These are phyloP conservation scores for Kazachstania sp. DNA, from an alignment of 1,139 yeast genomes.

Conservation along the genomic window DNA sequence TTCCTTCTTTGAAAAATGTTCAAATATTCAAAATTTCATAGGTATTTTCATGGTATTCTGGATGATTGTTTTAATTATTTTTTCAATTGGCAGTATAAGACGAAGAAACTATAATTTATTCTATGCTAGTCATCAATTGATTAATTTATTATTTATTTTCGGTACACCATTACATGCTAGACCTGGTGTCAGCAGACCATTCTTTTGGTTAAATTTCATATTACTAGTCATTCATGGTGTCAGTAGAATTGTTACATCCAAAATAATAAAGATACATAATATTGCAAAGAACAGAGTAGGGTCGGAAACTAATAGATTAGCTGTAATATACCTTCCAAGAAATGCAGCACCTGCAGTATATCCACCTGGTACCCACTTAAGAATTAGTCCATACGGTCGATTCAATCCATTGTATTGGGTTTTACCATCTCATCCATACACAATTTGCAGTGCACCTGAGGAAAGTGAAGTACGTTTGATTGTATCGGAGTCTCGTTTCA, in stretches of 20 bases:
- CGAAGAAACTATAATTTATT: constrained; percentile 47
- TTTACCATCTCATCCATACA: constrained; percentile 66
- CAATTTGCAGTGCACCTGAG: constrained; percentile 64
- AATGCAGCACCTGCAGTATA: constrained; percentile 20
- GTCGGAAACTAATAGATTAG: constrained; percentile 29
- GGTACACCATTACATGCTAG: constrained; percentile 65
- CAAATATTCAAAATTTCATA: constrained; percentile 59
- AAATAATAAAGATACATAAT: background rate
- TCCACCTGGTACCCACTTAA: constrained; percentile 37
- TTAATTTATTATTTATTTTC: constrained; percentile 56
- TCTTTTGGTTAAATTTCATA: constrained; percentile 39
- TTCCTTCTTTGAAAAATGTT: constrained; percentile 40
- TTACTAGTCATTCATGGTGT: constrained; percentile 40
- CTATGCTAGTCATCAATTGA: constrained; percentile 57
- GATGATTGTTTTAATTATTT: constrained; percentile 37
- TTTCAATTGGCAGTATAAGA: constrained; percentile 58
- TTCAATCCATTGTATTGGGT: constrained; percentile 31
- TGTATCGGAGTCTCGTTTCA: constrained; percentile 41
- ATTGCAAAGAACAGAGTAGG: constrained; percentile 11
- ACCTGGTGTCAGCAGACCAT: constrained; percentile 50
- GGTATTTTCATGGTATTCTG: constrained; percentile 53
- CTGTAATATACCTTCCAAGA: constrained; percentile 16
- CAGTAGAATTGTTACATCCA: constrained; percentile 20
- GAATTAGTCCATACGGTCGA: constrained; percentile 36
- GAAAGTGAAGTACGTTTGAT: constrained; percentile 37